phyloP scores from a whole-genome alignment of 2,329 filamentous ascomycete genomes.

The Rutstroemia sp. region DNA sequence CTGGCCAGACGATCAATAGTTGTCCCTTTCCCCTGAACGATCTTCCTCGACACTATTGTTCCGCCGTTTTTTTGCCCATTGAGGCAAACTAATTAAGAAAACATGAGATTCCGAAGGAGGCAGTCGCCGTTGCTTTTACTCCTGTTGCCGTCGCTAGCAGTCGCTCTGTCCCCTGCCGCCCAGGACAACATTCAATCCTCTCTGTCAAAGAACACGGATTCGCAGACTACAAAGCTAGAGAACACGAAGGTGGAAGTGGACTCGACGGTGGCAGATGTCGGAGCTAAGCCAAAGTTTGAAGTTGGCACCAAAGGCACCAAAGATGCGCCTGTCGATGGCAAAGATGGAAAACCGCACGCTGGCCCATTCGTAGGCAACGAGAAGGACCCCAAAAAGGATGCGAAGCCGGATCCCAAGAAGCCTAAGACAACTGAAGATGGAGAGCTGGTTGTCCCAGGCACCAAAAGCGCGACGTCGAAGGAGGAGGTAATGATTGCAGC shows the following conservation, averaged over 20 bases:
- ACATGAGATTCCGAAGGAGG: conserved; percentile 52
- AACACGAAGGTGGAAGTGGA: conserved; percentile 10
- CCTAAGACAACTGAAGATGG: conserved; percentile 29
- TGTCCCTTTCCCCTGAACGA: neutral
- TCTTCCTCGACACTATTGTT: neutral
- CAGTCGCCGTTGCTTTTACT: conserved; percentile 52
- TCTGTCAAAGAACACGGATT: conserved; percentile 18
- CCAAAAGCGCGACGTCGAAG: conserved; percentile 37
- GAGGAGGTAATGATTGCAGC: conserved; percentile 38
- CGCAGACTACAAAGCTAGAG: conserved; percentile 15
- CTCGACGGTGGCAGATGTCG: conserved; percentile 18
- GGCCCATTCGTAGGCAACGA: conserved; percentile 67
- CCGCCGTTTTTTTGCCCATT: neutral
- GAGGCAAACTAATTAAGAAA: conserved; percentile 6
- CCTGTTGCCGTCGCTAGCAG: conserved; percentile 48
- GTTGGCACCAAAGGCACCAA: conserved; percentile 64
- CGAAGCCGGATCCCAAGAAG: conserved; percentile 28
- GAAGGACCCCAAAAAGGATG: conserved; percentile 41
- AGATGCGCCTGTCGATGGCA: conserved; percentile 83
- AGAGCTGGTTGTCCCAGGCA: conserved; percentile 33
- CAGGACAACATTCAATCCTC: conserved; percentile 19
- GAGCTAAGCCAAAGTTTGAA: conserved; percentile 26
- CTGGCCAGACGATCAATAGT: no score
- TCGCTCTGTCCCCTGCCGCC: conserved; percentile 31
- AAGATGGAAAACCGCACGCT: conserved; percentile 86